Percentiles rank a stretch among this genome's conserved stretches.
phyloP scores from a whole-genome alignment of 805 yeast genomes.

The Candida ovalis region DNA sequence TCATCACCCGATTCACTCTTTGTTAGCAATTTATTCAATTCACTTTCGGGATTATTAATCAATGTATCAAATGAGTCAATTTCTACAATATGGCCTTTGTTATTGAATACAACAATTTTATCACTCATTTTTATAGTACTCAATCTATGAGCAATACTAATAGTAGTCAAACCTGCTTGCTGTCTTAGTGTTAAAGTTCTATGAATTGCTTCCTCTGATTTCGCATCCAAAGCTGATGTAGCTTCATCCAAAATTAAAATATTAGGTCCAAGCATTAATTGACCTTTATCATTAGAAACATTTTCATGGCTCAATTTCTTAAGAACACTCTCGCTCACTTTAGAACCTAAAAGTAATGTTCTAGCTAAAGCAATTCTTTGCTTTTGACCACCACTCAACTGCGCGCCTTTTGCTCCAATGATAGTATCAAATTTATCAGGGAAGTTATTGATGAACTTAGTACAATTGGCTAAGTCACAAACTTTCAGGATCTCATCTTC shows the following conservation, averaged over 20 bases:
- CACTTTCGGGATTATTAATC: slow-evolving; percentile 41
- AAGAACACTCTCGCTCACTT: slow-evolving; percentile 10
- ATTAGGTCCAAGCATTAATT: slow-evolving; percentile 49
- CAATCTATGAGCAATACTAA: slow-evolving; percentile 88
- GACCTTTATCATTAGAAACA: slow-evolving; percentile 22
- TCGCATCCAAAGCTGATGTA: slow-evolving; percentile 88
- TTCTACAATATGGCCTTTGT: slow-evolving; percentile 71
- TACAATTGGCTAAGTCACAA: slow-evolving; percentile 67
- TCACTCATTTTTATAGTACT: slow-evolving; percentile 84
- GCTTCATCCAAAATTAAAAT: slow-evolving; percentile 90
- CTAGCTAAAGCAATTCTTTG: slow-evolving; percentile 91
- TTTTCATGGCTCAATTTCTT: slow-evolving; percentile 6
- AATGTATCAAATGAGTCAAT: slow-evolving; percentile 58
- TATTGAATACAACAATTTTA: slow-evolving; percentile 68
- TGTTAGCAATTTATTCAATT: slow-evolving; percentile 40
- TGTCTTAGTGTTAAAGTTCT: slow-evolving; percentile 59
- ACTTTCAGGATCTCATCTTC: slow-evolving; percentile 61
- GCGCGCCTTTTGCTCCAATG: slow-evolving; percentile 85
- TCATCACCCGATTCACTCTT: slow-evolving; percentile 27
- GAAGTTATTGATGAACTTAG: slow-evolving; percentile 61
- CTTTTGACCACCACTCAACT: slow-evolving; percentile 91
- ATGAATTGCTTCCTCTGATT: slow-evolving; percentile 82
- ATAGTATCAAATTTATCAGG: slow-evolving; percentile 80
- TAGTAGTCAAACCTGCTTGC: slow-evolving; percentile 60
- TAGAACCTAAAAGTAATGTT: slow-evolving; percentile 58